A percentile compares a stretch with the other conserved stretches of the same genome.
These are phyloP conservation scores for Boletus chippewaensis DNA, from an alignment of 1,284 basidiomycete genomes.

Conservation along the genomic window DNA sequence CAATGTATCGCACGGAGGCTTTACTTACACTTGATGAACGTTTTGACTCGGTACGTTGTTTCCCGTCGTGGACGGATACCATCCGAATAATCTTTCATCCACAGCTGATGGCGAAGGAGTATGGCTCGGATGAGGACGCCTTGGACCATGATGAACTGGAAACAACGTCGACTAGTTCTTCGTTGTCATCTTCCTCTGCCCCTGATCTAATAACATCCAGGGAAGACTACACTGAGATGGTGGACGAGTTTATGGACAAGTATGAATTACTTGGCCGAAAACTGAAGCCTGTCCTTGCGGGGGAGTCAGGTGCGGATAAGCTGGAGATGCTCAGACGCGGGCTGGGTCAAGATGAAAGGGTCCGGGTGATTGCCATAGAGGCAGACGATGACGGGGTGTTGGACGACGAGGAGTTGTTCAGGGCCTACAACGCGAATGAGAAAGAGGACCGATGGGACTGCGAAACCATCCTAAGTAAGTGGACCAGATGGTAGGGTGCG, in stretches of 20 bases:
- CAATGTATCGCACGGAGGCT: conserved; percentile 90
- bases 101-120: conserved; percentile 68
- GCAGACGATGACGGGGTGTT: conserved; percentile 38
- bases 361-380: conserved; percentile 27
- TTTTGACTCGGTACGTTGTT: conserved; percentile 75
- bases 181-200: conserved; percentile 54
- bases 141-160: conserved; percentile 38
- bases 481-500: background rate
- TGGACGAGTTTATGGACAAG: conserved; percentile 91
- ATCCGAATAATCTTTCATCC: conserved; percentile 5
- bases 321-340: conserved; percentile 72
- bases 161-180: conserved; percentile 32
- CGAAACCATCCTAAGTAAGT: conserved; percentile 86
- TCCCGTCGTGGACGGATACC: background rate
- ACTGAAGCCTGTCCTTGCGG: conserved; percentile 68
- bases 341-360: conserved; percentile 63
- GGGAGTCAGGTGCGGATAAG: conserved; percentile 70
- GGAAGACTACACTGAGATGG: conserved; percentile 85
- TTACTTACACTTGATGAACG: conserved; percentile 86
- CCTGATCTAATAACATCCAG: conserved; percentile 75
- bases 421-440: conserved; percentile 43
- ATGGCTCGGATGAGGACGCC: conserved; percentile 54
- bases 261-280: conserved; percentile 92
- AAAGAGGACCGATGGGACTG: conserved; percentile 88
- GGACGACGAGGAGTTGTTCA: conserved; percentile 46